A percentile compares a stretch with the other conserved stretches of the same genome.
These are phyloP conservation scores for Fusarium stilboides DNA, from an alignment of 2,329 filamentous ascomycete species.

Conservation along the genomic window DNA sequence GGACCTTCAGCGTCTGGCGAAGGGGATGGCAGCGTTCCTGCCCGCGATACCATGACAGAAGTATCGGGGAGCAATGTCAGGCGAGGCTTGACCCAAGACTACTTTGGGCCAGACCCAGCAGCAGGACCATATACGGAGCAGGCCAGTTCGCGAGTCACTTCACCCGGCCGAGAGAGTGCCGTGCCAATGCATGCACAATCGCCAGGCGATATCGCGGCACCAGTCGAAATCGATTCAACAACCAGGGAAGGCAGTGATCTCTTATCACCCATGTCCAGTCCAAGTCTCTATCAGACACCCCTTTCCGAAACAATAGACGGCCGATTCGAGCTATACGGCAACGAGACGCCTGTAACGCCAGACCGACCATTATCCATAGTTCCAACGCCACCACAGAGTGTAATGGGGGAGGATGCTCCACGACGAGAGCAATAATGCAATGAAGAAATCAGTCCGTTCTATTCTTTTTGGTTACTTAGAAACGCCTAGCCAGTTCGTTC, in stretches of 20 bases:
- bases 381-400: constrained; percentile 46
- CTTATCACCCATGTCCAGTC: constrained; percentile 41
- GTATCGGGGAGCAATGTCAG: constrained; percentile 49
- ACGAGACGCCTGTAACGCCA: constrained; percentile 42
- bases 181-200: constrained; percentile 62
- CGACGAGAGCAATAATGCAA: constrained; percentile 23
- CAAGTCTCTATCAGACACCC: constrained; percentile 42
- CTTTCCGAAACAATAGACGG: constrained; percentile 51
- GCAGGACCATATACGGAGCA: constrained; percentile 64
- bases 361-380: constrained; percentile 44
- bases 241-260: constrained; percentile 29
- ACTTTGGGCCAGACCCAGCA: constrained; percentile 62
- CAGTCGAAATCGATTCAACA: constrained; percentile 69
- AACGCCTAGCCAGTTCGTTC: constrained; percentile 51
- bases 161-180: constrained; percentile 55
- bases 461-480: constrained; percentile 45
- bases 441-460: constrained; percentile 26
- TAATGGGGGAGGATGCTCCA: constrained; percentile 21
- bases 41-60: constrained; percentile 55
- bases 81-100: constrained; percentile 57
- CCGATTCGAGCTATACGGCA: constrained; percentile 63
- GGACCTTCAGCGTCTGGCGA: constrained; percentile 30
- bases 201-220: constrained; percentile 65
- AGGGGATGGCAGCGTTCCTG: constrained; percentile 33
- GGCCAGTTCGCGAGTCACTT: constrained; percentile 49